phyloP scores from a whole-genome alignment of 2,329 filamentous ascomycete genomes.

The Alternaria alternata region DNA sequence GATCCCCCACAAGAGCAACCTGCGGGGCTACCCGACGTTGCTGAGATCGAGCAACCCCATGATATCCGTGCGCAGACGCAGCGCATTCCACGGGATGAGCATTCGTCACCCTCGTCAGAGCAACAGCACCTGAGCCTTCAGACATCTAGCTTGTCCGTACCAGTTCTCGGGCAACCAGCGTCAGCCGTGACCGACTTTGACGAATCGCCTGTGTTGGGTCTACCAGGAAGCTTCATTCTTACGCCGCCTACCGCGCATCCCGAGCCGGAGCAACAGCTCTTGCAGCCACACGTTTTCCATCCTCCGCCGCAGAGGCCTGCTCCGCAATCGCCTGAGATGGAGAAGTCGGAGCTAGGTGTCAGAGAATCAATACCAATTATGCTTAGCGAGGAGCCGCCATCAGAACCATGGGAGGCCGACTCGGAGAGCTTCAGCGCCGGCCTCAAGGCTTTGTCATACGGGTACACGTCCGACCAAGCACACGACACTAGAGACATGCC shows the following conservation, averaged over 20 bases:
- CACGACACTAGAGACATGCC: slow-evolving; percentile 20
- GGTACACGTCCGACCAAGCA: slow-evolving; percentile 22
- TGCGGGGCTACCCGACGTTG: slow-evolving; percentile 4
- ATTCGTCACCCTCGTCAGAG: slow-evolving; percentile 11
- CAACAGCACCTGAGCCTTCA: slow-evolving; percentile 38
- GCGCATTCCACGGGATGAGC: slow-evolving; percentile 17
- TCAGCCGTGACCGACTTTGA: slow-evolving; percentile 56
- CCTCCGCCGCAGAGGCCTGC: slow-evolving; percentile 19
- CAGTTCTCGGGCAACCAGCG: slow-evolving; percentile 39
- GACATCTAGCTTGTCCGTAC: slow-evolving; percentile 36
- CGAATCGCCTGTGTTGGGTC: slow-evolving; percentile 72
- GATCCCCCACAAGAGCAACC: slow-evolving; percentile 21
- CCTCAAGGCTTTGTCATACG: slow-evolving; percentile 21
- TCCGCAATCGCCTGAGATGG: slow-evolving; percentile 26
- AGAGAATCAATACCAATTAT: slow-evolving; percentile 65
- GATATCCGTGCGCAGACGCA: slow-evolving; percentile 13
- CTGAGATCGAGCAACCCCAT: slow-evolving; percentile 10
- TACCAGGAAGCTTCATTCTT: slow-evolving; percentile 68
- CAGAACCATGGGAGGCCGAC: slow-evolving; percentile 20
- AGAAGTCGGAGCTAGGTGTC: slow-evolving; percentile 59
- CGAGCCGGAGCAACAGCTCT: slow-evolving; percentile 32
- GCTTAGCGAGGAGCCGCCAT: slow-evolving; percentile 53
- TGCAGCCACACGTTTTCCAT: slow-evolving; percentile 43
- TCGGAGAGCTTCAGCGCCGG: slow-evolving; percentile 22
- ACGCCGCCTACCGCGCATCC: slow-evolving; percentile 38